These are phyloP conservation scores for Neofusicoccum ribis DNA, from an alignment of 2,329 filamentous ascomycete genomes.

Conservation along the genomic window DNA sequence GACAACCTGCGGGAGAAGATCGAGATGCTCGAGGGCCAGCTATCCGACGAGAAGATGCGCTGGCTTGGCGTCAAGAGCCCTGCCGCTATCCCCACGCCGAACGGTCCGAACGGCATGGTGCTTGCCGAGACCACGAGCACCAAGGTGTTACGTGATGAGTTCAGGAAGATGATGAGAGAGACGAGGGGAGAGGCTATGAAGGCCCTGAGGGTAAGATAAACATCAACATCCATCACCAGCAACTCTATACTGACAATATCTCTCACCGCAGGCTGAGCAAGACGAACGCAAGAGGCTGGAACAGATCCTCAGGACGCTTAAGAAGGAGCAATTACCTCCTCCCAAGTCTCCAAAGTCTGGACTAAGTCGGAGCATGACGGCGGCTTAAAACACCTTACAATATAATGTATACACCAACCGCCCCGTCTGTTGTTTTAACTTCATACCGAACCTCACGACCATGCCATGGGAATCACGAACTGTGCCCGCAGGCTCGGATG, in stretches of 20 bases:
- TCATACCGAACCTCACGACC: not conserved
- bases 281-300: slow-evolving; percentile 70
- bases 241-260: slow-evolving; percentile 26
- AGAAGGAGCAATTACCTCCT: slow-evolving; percentile 38
- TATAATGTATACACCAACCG: not conserved
- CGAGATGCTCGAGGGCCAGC: slow-evolving; percentile 62
- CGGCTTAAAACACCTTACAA: not conserved
- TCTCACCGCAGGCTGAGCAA: slow-evolving; percentile 61
- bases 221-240: not conserved
- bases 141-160: slow-evolving; percentile 70
- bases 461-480: not conserved
- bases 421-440: not conserved
- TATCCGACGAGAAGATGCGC: slow-evolving; percentile 67
- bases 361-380: slow-evolving; percentile 8
- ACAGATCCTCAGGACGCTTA: slow-evolving; percentile 57
- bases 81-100: slow-evolving; percentile 30
- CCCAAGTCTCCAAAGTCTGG: slow-evolving; percentile 1
- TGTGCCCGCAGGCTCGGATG: slow-evolving; percentile 1
- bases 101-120: slow-evolving; percentile 28
- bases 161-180: slow-evolving; percentile 80
- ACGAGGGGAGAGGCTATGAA: slow-evolving; percentile 66
- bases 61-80: slow-evolving; percentile 64
- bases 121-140: slow-evolving; percentile 61
- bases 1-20: slow-evolving; percentile 65
- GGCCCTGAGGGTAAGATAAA: slow-evolving; percentile 57